Conservation (phyloP, 371 early-diverging fungal genomes). For the Gilbertella persicaria region DNA sequence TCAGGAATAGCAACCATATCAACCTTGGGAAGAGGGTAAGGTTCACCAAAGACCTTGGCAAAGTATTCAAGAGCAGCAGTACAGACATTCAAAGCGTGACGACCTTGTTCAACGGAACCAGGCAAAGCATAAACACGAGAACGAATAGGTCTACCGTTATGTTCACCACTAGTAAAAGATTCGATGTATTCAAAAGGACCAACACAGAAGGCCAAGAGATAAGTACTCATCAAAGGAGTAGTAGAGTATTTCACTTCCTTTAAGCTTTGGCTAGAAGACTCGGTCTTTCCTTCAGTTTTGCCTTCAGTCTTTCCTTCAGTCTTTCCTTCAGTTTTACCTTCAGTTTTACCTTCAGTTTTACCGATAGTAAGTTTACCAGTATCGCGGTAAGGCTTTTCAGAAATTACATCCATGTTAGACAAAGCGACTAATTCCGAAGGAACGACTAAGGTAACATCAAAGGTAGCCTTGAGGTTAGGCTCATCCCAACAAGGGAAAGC, state of each 20-base stretch:
- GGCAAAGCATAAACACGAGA: conserved; percentile 80
- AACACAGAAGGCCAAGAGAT: conserved; percentile 83
- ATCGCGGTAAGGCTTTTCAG: conserved; percentile 50
- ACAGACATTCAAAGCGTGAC: conserved; percentile 78
- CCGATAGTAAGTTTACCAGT: conserved; percentile 26
- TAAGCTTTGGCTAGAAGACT: conserved; percentile 18
- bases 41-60: conserved; percentile 81
- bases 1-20: conserved; percentile 92
- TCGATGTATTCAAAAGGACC: conserved; percentile 89
- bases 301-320: conserved; percentile 24
- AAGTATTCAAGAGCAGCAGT: conserved; percentile 75
- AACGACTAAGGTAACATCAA: conserved; percentile 80
- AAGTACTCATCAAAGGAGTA: conserved; percentile 92
- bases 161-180: conserved; percentile 61
- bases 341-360: conserved; percentile 30
- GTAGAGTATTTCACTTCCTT: conserved; percentile 76
- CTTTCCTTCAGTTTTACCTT: conserved; percentile 34
- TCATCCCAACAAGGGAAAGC: conserved; percentile 96
- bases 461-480: conserved; percentile 89
- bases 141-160: conserved; percentile 58
- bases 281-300: conserved; percentile 17
- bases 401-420: conserved; percentile 81
- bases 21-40: conserved; percentile 86
- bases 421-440: conserved; percentile 73
- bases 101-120: conserved; percentile 71